Percentiles rank a stretch among this genome's conserved stretches.
These are phyloP conservation scores for Jatropha podagrica DNA, from an alignment of 441 rosid species.

Conservation along the genomic window DNA sequence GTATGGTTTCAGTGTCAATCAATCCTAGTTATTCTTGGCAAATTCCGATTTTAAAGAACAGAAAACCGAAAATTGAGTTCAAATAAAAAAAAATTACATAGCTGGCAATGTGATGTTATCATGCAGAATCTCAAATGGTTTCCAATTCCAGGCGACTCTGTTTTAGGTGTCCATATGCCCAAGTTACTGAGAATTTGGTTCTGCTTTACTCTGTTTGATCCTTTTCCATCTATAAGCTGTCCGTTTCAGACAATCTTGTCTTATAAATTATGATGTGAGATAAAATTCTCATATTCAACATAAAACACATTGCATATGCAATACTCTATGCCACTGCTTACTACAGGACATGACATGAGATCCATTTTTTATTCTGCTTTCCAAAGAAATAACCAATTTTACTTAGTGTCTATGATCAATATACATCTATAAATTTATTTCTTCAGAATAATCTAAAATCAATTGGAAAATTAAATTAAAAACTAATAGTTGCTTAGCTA, in stretches of 20 bases:
- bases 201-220: not conserved
- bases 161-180: not conserved
- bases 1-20: too few species aligned
- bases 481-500: not conserved
- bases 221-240: not conserved
- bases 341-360: constrained; percentile 5
- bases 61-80: too few species aligned
- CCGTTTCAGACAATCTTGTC: not conserved
- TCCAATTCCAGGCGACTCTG: not conserved
- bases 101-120: too few species aligned
- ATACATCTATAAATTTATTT: not conserved
- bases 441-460: too few species aligned
- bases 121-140: not conserved
- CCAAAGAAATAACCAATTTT: too few species aligned
- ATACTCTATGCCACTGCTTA: not conserved
- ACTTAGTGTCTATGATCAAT: not conserved
- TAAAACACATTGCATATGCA: not conserved
- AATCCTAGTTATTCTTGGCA: too few species aligned
- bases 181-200: constrained; percentile 18
- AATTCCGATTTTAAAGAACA: too few species aligned
- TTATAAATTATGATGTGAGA: not conserved
- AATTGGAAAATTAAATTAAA: too few species aligned
- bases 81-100: too few species aligned
- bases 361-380: not conserved
- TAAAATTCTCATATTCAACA: constrained; percentile 4